Evolutionary conservation across 2,329 filamentous ascomycete genomes (phyloP).

Genomic region (Mycogone perniciosa): DNA sequence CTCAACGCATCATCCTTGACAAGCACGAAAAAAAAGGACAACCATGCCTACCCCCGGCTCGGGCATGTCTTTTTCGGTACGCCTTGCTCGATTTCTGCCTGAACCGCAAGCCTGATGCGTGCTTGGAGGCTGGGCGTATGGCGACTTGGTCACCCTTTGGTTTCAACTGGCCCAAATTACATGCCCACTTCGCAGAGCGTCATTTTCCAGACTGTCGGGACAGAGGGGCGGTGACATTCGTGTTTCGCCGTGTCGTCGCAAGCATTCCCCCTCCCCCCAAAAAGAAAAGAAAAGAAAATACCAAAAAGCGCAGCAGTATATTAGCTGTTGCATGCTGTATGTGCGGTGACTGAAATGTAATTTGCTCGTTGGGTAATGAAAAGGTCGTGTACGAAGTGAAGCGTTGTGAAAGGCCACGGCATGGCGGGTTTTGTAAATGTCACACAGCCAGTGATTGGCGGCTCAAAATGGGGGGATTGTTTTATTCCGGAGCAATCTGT

Average conservation of each 20-base stretch:
- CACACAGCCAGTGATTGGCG: too few relatives aligned
- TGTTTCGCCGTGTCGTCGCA: neutral
- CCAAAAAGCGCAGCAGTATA: neutral
- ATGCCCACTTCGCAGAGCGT: conserved; percentile 22
- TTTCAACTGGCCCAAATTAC: conserved; percentile 17
- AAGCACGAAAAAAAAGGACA: neutral
- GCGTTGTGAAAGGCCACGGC: too few relatives aligned
- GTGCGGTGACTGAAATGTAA: neutral
- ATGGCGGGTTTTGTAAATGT: too few relatives aligned
- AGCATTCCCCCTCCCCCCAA: conserved; percentile 13
- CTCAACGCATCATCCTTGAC: too few relatives aligned
- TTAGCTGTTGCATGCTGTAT: neutral
- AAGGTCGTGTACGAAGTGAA: too few relatives aligned
- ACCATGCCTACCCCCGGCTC: neutral
- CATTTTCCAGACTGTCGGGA: conserved; percentile 33
- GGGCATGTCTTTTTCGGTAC: neutral
- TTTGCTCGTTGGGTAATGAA: too few relatives aligned
- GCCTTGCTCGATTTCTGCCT: neutral
- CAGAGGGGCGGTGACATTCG: conserved; percentile 15
- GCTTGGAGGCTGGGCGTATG: neutral
- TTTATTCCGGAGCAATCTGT: too few relatives aligned
- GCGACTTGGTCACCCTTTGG: neutral
- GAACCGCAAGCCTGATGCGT: too few relatives aligned
- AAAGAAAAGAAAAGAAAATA: neutral
- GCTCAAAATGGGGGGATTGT: too few relatives aligned